phyloP scores from a whole-genome alignment of 2,329 filamentous ascomycete genomes.

The Phaeosphaeriaceae sp. region DNA sequence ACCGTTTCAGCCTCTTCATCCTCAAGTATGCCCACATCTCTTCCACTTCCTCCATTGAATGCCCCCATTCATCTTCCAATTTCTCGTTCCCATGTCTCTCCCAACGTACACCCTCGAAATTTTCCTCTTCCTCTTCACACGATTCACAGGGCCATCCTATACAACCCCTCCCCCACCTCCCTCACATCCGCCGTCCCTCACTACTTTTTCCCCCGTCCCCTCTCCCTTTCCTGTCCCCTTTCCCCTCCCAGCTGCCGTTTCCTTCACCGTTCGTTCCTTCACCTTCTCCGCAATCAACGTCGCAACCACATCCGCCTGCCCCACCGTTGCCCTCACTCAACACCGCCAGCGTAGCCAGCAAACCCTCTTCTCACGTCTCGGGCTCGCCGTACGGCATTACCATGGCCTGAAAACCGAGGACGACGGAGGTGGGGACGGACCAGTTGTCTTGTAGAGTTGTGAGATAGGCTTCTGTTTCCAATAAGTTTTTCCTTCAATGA shows the following conservation, averaged over 20 bases:
- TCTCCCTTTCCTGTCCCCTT: too few species aligned
- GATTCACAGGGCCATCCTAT: not conserved
- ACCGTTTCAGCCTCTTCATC: too few species aligned
- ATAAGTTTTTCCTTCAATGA: too few species aligned
- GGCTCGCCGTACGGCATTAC: not conserved
- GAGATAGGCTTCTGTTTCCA: not conserved
- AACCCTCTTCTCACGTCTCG: not conserved
- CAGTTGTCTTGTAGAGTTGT: not conserved
- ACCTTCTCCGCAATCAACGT: not conserved
- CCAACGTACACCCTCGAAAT: too few species aligned
- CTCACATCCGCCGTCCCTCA: not conserved
- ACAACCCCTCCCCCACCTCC: not conserved
- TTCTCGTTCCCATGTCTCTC: too few species aligned
- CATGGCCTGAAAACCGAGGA: not conserved
- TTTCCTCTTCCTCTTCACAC: not conserved
- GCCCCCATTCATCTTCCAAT: too few species aligned
- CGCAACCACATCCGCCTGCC: not conserved
- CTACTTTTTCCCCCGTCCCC: not conserved
- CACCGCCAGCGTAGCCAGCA: not conserved
- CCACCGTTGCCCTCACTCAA: constrained; percentile 7
- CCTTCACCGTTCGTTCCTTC: too few species aligned
- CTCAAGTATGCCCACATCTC: too few species aligned
- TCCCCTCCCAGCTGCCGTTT: too few species aligned
- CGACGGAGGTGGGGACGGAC: not conserved
- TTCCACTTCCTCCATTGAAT: too few species aligned